Evolutionary conservation across 2,329 filamentous ascomycete species (phyloP).

Genomic region (Stylonectria norvegica): DNA sequence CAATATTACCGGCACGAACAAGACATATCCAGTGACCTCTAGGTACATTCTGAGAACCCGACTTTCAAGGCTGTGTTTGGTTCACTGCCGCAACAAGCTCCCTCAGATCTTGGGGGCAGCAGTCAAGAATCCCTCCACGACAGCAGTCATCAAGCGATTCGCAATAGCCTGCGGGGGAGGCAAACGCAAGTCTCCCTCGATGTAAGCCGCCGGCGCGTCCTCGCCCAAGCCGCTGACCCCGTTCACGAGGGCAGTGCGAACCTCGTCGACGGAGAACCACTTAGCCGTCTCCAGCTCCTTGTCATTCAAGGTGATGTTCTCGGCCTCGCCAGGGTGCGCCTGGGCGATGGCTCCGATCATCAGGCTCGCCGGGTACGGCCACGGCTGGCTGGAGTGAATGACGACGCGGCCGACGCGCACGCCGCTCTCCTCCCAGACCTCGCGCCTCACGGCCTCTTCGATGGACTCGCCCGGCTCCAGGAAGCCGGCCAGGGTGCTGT

Average conservation of each 20-base stretch:
- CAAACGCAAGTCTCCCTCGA: conserved; percentile 72
- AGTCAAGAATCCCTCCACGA: conserved; percentile 69
- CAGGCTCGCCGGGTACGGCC: conserved; percentile 80
- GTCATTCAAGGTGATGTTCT: conserved; percentile 82
- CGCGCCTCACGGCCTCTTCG: conserved; percentile 77
- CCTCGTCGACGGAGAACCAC: conserved; percentile 83
- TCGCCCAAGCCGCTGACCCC: conserved; percentile 67
- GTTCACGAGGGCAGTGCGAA: conserved; percentile 66
- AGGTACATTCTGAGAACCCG: no score
- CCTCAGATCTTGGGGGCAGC: conserved; percentile 50
- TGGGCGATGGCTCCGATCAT: conserved; percentile 90
- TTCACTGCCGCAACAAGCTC: no score
- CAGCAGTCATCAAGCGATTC: conserved; percentile 78
- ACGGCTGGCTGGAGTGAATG: conserved; percentile 80
- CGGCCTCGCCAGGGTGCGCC: conserved; percentile 66
- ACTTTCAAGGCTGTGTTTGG: no score
- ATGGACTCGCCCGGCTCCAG: conserved; percentile 82
- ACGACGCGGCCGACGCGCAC: conserved; percentile 73
- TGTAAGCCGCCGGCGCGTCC: conserved; percentile 61
- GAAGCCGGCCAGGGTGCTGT: conserved; percentile 84
- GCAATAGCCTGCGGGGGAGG: conserved; percentile 90
- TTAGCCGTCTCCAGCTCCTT: conserved; percentile 85
- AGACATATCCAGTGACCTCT: no score
- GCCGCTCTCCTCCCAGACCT: conserved; percentile 84
- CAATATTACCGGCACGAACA: no score